phyloP scores from a whole-genome alignment of 2,329 filamentous ascomycete species.

The Botrytis medusae region DNA sequence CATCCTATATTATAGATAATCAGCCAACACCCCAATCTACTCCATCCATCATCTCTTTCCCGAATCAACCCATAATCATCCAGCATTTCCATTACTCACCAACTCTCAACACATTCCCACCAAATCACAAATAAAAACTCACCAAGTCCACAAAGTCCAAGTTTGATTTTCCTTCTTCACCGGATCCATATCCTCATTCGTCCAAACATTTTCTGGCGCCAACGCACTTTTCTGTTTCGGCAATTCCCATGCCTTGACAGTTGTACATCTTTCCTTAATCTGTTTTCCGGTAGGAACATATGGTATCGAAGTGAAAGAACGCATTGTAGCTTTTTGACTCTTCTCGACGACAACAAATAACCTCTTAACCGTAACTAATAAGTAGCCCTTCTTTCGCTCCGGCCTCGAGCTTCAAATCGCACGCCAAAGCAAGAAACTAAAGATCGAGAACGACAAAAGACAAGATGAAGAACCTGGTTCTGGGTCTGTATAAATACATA shows the following conservation, averaged over 20 bases:
- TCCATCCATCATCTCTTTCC: background rate
- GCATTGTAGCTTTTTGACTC: background rate
- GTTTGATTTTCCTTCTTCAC: conserved; percentile 37
- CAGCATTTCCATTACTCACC: background rate
- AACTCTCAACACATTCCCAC: background rate
- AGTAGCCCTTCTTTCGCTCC: background rate
- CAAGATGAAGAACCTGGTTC: background rate
- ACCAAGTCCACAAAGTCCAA: conserved; percentile 42
- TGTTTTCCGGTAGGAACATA: conserved; percentile 41
- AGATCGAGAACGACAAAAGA: background rate
- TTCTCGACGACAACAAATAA: background rate
- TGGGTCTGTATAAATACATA: background rate
- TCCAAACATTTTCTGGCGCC: conserved; percentile 48
- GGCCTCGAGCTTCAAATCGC: background rate
- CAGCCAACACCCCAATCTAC: background rate
- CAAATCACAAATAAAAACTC: background rate
- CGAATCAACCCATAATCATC: background rate
- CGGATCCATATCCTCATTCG: conserved; percentile 41
- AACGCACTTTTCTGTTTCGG: conserved; percentile 50
- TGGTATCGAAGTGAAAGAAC: background rate
- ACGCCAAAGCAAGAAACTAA: background rate
- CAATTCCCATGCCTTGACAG: conserved; percentile 47
- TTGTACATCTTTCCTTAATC: conserved; percentile 44
- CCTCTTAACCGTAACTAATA: background rate
- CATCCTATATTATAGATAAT: conserved; percentile 31